A percentile compares a stretch with the other conserved stretches of the same genome.
These are phyloP conservation scores for Termitomyces sp. DNA, from an alignment of 768 basidiomycete species.

Conservation along the genomic window DNA sequence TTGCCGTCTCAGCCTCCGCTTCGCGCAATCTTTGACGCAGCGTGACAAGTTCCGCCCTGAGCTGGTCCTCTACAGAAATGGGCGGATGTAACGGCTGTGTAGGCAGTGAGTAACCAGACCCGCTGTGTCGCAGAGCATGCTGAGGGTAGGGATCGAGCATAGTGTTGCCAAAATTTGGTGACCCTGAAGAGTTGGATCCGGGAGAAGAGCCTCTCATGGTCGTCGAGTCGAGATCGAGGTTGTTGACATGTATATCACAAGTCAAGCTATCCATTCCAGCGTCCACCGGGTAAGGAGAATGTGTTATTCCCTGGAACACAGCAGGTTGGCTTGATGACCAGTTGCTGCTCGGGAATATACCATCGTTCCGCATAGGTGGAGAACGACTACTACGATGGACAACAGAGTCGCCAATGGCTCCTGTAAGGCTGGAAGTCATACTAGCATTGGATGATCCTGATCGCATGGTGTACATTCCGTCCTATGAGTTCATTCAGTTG, in stretches of 20 bases:
- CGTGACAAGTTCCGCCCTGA: constrained; percentile 45
- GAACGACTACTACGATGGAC: constrained; percentile 22
- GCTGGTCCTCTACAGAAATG: constrained; percentile 19
- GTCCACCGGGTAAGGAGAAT: constrained; percentile 20
- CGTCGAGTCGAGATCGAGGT: constrained; percentile 18
- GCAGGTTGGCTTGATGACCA: constrained; percentile 5
- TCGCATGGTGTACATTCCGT: constrained; percentile 16
- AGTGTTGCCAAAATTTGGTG: constrained; percentile 17
- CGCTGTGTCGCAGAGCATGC: constrained; percentile 7
- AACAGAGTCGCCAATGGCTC: constrained; percentile 55
- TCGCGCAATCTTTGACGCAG: constrained; percentile 57
- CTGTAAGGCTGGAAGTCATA: constrained; percentile 48
- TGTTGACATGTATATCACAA: constrained; percentile 8
- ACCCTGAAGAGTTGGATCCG: constrained; percentile 31
- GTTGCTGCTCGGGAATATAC: constrained; percentile 1
- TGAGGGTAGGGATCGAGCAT: constrained; percentile 8
- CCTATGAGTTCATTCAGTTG: background rate
- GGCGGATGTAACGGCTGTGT: constrained; percentile 13
- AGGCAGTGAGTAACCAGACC: constrained; percentile 11
- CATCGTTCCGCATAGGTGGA: constrained; percentile 8
- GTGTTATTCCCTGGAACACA: constrained; percentile 22
- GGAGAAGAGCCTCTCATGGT: constrained; percentile 31
- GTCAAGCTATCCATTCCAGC: constrained; percentile 12
- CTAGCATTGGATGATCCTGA: constrained; percentile 36
- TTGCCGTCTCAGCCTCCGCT: constrained; percentile 55